These are phyloP conservation scores for Prunus mume DNA, from an alignment of 306 rosid species.

Conservation along the genomic window DNA sequence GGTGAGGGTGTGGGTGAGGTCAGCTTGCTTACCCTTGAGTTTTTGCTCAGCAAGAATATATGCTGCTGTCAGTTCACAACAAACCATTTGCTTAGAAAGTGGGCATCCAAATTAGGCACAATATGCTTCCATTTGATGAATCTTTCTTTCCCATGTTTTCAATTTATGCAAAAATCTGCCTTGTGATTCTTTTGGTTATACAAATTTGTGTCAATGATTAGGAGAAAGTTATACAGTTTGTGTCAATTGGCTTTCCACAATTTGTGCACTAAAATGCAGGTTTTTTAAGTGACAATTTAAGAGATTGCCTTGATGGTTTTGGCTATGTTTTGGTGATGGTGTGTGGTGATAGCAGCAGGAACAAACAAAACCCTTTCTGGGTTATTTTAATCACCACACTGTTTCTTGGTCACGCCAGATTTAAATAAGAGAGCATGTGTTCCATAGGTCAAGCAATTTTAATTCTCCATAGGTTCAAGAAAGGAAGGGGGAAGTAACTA, in stretches of 20 bases:
- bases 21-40: slow-evolving; percentile 1
- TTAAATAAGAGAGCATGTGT: neutral
- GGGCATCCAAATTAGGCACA: no score
- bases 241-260: neutral
- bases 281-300: neutral
- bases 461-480: neutral
- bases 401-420: neutral
- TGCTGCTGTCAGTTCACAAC: no score
- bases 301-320: neutral
- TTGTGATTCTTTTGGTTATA: no score
- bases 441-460: neutral
- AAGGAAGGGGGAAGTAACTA: neutral
- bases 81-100: no score
- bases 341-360: no score
- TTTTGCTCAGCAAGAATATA: neutral
- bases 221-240: neutral
- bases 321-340: neutral
- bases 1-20: neutral
- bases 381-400: neutral
- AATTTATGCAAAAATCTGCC: no score
- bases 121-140: no score
- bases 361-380: neutral
- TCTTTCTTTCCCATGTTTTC: no score
- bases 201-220: no score
- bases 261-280: neutral